Evolutionary conservation across 1,139 yeast species (phyloP), one percentile per base, ranked within the genome.

Genomic region (Yamadazyma oceani): DNA sequence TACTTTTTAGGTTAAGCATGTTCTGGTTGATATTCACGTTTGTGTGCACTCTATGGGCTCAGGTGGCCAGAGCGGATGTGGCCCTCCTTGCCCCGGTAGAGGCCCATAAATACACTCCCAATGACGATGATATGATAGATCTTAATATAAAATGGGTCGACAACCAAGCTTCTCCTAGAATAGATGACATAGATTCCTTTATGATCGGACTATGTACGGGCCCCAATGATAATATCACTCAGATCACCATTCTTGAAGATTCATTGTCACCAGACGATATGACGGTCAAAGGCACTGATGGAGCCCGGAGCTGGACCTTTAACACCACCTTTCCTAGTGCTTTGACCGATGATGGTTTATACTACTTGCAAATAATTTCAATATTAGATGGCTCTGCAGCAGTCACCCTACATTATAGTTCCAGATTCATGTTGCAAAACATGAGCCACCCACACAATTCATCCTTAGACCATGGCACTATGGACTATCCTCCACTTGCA

Each of bases 401-500:
- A 13, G 32, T 32, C 43, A 49, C 57, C 35, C 56, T 53, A 42
- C 64, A 60, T 38, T 62, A 61, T 50, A 48, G 62, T 17, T 45
- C 51, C n/a, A 48, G 67, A 36, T 62, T 63, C 48, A 32, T 44
- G 22, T 50, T 63, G 36, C 38, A 48, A 4, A 54, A 56, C 3
- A 60, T 62, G 66, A 31, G 25, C n/a, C 21, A 14, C 5, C 19
- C 21, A 5, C 29, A 24, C 12, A 24, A 29, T 16, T 24, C 35
- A 19, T 23, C 35, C 3, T 15, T 45, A 9, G 15, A 27, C 12
- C 48, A 40, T 33, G 46, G 46, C 4, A 10, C 41, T 4, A 26
- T 41, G 32, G 92, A 90, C 25, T 42, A 76, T 1, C 46, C 58
- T 11, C 62, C 63, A 5, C 37, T 30, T 2, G 49, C 59, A 2